A percentile compares a stretch with the other conserved stretches of the same genome.
These are phyloP conservation scores for Sabuloglossum arenarium DNA, from an alignment of 495 filamentous ascomycete genomes.

Conservation along the genomic window DNA sequence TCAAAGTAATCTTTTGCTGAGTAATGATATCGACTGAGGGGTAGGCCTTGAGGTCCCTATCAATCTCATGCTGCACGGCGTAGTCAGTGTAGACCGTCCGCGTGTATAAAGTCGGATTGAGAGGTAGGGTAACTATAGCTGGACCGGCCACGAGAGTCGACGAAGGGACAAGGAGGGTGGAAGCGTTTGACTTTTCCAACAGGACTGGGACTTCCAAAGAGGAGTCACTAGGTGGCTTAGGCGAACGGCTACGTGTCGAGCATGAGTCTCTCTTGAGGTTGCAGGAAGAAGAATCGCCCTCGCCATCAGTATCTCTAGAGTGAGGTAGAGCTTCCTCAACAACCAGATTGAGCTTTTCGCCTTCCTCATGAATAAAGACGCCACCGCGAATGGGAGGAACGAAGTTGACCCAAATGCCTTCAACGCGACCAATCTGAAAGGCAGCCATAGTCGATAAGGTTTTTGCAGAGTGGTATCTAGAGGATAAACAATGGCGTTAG, in stretches of 20 bases:
- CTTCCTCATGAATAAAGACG: slow-evolving; percentile 1
- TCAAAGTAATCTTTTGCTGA: slow-evolving; percentile 20
- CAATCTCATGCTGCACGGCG: slow-evolving; percentile 19
- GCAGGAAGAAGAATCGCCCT: not conserved
- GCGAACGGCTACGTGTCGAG: not conserved
- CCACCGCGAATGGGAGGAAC: slow-evolving; percentile 15
- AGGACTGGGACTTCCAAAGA: not conserved
- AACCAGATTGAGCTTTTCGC: not conserved
- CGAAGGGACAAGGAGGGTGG: not conserved
- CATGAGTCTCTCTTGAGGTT: not conserved
- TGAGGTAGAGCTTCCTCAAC: not conserved
- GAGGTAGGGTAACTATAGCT: not conserved
- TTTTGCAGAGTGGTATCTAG: slow-evolving; percentile 14
- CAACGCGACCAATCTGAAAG: slow-evolving; percentile 15
- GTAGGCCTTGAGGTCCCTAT: slow-evolving; percentile 16
- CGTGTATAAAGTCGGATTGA: not conserved
- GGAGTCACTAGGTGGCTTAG: not conserved
- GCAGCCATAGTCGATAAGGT: slow-evolving; percentile 12
- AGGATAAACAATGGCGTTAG: not conserved
- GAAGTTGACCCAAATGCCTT: slow-evolving; percentile 14
- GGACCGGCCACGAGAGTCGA: not conserved
- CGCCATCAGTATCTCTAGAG: not conserved
- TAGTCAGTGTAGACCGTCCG: not conserved
- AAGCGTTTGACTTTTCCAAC: not conserved
- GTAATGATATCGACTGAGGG: slow-evolving; percentile 22